phyloP scores from a whole-genome alignment of 179 eudicot genomes.

The Monotropa hypopitys region DNA sequence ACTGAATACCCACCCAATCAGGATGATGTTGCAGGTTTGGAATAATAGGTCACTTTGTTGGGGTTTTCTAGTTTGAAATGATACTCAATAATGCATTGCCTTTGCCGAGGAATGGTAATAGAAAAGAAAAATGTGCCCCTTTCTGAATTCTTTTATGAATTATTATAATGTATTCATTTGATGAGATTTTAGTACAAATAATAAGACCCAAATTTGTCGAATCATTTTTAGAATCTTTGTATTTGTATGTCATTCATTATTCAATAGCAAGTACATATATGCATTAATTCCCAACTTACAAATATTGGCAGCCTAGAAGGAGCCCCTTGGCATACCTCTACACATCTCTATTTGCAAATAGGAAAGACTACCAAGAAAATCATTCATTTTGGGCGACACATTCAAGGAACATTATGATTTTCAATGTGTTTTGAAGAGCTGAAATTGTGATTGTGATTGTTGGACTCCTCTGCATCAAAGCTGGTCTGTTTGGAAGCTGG shows the following conservation, averaged over 20 bases:
- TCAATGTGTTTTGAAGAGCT: slow-evolving; percentile 10
- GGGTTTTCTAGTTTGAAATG: background rate
- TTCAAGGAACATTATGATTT: slow-evolving; percentile 11
- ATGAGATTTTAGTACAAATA: background rate
- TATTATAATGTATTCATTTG: background rate
- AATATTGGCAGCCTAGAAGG: slow-evolving; percentile 9
- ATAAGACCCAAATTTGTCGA: background rate
- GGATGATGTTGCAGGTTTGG: background rate
- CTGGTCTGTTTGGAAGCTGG: slow-evolving; percentile 7
- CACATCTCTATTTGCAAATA: background rate
- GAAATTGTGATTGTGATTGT: background rate
- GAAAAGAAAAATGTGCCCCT: background rate
- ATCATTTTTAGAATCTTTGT: background rate
- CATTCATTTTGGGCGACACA: background rate
- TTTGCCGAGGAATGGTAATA: background rate
- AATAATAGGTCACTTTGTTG: background rate
- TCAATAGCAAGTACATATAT: background rate
- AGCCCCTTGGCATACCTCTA: slow-evolving; percentile 14
- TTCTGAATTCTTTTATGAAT: too few relatives aligned
- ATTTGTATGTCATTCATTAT: background rate
- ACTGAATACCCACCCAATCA: background rate
- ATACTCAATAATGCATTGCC: too few relatives aligned
- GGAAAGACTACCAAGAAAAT: slow-evolving; percentile 22
- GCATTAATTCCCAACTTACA: background rate
- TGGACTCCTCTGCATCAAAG: slow-evolving; percentile 10